phyloP scores from a whole-genome alignment of 1,284 basidiomycete species.

The Marasmius tenuissimus region DNA sequence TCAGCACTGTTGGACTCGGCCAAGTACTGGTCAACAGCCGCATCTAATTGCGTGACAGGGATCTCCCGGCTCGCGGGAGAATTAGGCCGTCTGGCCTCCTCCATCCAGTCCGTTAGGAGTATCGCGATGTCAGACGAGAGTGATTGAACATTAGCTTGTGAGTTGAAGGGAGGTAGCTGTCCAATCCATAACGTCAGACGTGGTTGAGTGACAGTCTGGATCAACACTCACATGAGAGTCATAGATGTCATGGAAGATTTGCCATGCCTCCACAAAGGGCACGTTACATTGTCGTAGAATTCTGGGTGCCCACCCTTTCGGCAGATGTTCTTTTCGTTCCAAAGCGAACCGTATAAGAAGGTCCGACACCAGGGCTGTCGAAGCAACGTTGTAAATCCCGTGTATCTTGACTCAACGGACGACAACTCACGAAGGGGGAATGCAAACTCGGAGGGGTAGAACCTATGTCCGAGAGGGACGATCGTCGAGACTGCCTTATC shows the following conservation, averaged over 20 bases:
- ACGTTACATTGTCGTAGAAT: conserved; percentile 78
- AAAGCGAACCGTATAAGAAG: conserved; percentile 72
- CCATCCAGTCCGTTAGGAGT: conserved; percentile 74
- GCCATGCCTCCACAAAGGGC: conserved; percentile 78
- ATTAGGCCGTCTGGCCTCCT: conserved; percentile 69
- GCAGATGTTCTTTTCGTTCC: conserved; percentile 56
- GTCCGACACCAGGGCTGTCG: conserved; percentile 65
- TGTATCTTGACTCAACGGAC: not conserved
- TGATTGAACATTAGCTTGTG: conserved; percentile 71
- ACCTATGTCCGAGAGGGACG: conserved; percentile 75
- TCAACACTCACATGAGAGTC: conserved; percentile 69
- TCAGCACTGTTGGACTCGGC: conserved; percentile 58
- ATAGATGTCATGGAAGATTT: conserved; percentile 84
- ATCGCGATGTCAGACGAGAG: conserved; percentile 79
- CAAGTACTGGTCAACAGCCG: conserved; percentile 69
- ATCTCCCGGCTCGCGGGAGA: conserved; percentile 59
- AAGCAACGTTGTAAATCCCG: conserved; percentile 2
- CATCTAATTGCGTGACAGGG: conserved; percentile 73
- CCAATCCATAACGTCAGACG: not conserved
- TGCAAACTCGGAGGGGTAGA: conserved; percentile 89
- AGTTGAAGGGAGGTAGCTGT: conserved; percentile 83
- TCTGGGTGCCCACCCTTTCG: conserved; percentile 78
- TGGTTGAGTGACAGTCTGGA: not conserved
- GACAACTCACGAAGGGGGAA: conserved; percentile 75
- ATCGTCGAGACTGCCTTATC: conserved; percentile 67